These are phyloP conservation scores for Thermothielavioides terrestris DNA, from an alignment of 495 filamentous ascomycete species.

Conservation along the genomic window DNA sequence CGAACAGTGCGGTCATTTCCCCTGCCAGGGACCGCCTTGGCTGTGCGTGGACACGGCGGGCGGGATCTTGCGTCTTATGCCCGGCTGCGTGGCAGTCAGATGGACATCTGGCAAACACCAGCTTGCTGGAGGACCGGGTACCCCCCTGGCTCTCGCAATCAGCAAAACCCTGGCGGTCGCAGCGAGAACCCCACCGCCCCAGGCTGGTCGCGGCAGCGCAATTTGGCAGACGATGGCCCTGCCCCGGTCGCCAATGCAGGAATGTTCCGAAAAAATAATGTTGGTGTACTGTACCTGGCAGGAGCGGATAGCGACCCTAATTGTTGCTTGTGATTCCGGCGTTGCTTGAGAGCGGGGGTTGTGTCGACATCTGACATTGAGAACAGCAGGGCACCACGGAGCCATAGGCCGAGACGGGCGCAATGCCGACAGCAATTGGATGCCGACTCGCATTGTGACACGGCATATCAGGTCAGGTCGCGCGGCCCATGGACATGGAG, in stretches of 20 bases:
- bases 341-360: no score
- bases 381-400: background rate
- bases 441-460: background rate
- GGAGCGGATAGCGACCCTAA: background rate
- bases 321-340: no score
- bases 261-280: background rate
- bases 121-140: slow-evolving; percentile 5
- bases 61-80: slow-evolving; percentile 10
- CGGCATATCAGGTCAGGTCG: background rate
- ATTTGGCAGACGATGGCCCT: slow-evolving; percentile 1
- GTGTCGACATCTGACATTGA: background rate
- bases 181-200: slow-evolving; percentile 13
- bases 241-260: background rate
- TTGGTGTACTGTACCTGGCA: background rate
- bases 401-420: background rate
- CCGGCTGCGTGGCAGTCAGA: background rate
- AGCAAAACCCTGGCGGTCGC: slow-evolving; percentile 12
- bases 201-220: slow-evolving; percentile 10
- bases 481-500: background rate
- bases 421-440: background rate
- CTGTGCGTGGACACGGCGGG: slow-evolving; percentile 8
- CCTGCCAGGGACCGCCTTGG: slow-evolving; percentile 9
- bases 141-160: slow-evolving; percentile 16
- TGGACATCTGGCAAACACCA: background rate
- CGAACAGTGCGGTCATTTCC: slow-evolving; percentile 15